Evolutionary conservation across 1,284 basidiomycete species (phyloP).

Genomic region (Apiotrichum domesticum): DNA sequence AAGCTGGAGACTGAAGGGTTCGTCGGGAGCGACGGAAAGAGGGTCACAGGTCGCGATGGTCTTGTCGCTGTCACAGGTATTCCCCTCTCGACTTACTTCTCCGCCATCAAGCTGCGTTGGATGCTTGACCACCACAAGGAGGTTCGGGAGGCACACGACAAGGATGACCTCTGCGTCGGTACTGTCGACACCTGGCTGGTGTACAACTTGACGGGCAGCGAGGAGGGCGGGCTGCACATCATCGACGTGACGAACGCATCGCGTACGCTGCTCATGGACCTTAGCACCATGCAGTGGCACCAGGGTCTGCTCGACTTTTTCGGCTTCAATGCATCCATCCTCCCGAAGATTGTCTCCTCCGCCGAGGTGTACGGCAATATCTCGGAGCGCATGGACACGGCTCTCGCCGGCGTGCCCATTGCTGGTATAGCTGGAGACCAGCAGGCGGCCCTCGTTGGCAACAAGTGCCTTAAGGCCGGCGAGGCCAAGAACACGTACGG

Average conservation of each 20-base stretch:
- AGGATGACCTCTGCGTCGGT: slow-evolving; percentile 79
- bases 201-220: slow-evolving; percentile 80
- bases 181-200: slow-evolving; percentile 85
- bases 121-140: slow-evolving; percentile 82
- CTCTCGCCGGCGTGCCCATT: slow-evolving; percentile 72
- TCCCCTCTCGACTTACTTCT: slow-evolving; percentile 91
- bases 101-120: slow-evolving; percentile 91
- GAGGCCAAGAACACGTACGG: slow-evolving; percentile 94
- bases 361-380: slow-evolving; percentile 86
- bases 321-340: slow-evolving; percentile 64
- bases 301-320: slow-evolving; percentile 80
- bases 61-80: slow-evolving; percentile 57
- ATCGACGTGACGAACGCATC: slow-evolving; percentile 94
- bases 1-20: slow-evolving; percentile 70
- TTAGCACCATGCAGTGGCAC: slow-evolving; percentile 77
- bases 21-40: slow-evolving; percentile 51
- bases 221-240: slow-evolving; percentile 64
- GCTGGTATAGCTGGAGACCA: slow-evolving; percentile 94
- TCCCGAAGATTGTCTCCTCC: slow-evolving; percentile 84
- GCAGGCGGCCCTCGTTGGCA: slow-evolving; percentile 94
- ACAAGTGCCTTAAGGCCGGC: slow-evolving; percentile 79
- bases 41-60: slow-evolving; percentile 54
- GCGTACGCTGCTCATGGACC: slow-evolving; percentile 84
- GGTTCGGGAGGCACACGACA: slow-evolving; percentile 72
- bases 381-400: slow-evolving; percentile 50